Percentiles rank a stretch among this genome's conserved stretches.
Conservation (phyloP, 2,329 filamentous ascomycete genomes). For the Trichoderma guizhouense region DNA sequence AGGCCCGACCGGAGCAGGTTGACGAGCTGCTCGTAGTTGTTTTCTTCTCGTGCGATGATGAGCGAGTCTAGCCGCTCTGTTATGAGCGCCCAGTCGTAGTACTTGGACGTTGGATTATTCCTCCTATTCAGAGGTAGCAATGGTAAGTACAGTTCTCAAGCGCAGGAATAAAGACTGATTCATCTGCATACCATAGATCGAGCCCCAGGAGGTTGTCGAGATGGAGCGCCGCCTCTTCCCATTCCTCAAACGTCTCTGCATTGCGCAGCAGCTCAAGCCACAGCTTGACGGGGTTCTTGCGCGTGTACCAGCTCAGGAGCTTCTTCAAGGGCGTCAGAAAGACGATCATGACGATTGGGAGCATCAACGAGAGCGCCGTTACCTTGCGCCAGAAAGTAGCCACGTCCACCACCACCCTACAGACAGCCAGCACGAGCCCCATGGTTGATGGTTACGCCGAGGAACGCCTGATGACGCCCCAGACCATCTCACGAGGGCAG, state of each 20-base stretch:
- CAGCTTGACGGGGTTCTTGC: slow-evolving; percentile 60
- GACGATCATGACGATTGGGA: slow-evolving; percentile 16
- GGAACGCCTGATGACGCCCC: slow-evolving; percentile 31
- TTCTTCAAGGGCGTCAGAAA: slow-evolving; percentile 50
- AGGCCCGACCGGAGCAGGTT: slow-evolving; percentile 76
- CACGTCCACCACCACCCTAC: slow-evolving; percentile 60
- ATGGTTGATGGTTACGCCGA: slow-evolving; percentile 41
- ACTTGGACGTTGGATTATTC: slow-evolving; percentile 72
- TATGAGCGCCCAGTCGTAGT: slow-evolving; percentile 86
- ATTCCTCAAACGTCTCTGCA: slow-evolving; percentile 74
- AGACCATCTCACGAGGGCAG: slow-evolving; percentile 25
- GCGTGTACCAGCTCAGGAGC: slow-evolving; percentile 63
- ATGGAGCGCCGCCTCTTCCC: slow-evolving; percentile 78
- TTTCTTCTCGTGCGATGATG: slow-evolving; percentile 63
- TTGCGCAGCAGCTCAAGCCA: slow-evolving; percentile 64
- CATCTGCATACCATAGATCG: slow-evolving; percentile 66
- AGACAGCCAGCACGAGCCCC: slow-evolving; percentile 47
- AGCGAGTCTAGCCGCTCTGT: slow-evolving; percentile 71
- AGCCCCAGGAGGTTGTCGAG: slow-evolving; percentile 80
- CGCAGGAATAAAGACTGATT: background rate
- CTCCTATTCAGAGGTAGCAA: slow-evolving; percentile 54
- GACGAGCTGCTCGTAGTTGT: slow-evolving; percentile 70
- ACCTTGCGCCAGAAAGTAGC: slow-evolving; percentile 61
- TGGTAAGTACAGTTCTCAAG: slow-evolving; percentile 4
- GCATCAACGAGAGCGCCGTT: slow-evolving; percentile 19